phyloP scores from a whole-genome alignment of 805 yeast genomes.

The Starmerella floris region DNA sequence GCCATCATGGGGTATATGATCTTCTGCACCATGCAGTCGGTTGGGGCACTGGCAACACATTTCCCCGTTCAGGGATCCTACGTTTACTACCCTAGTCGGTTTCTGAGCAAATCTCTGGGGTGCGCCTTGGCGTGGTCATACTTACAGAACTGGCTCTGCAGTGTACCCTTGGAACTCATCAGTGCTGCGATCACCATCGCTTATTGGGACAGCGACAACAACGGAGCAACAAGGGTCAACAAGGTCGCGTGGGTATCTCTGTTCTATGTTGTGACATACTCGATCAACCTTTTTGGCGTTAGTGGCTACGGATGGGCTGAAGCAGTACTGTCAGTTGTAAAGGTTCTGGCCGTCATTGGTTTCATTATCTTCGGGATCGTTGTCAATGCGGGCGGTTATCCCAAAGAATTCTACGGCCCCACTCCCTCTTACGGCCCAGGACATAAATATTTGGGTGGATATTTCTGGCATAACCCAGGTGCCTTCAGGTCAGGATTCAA shows the following conservation, averaged over 20 bases:
- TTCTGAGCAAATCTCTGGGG: conserved; percentile 53
- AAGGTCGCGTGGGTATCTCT: conserved; percentile 46
- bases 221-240: conserved; percentile 30
- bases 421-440: conserved; percentile 32
- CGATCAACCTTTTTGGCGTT: conserved; percentile 43
- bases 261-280: conserved; percentile 37
- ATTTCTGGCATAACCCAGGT: conserved; percentile 51
- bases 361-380: conserved; percentile 51
- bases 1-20: conserved; percentile 48
- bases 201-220: conserved; percentile 40
- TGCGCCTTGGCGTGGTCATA: conserved; percentile 64
- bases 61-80: conserved; percentile 52
- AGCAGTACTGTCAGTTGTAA: conserved; percentile 43
- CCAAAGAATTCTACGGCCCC: conserved; percentile 30
- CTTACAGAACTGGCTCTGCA: conserved; percentile 47
- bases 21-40: conserved; percentile 46
- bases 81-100: conserved; percentile 44
- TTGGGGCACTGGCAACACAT: conserved; percentile 57
- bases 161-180: conserved; percentile 52
- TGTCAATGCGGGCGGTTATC: conserved; percentile 40
- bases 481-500: conserved; percentile 47
- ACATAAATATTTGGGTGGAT: conserved; percentile 41
- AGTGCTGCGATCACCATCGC: conserved; percentile 32
- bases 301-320: conserved; percentile 56
- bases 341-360: conserved; percentile 46